A percentile compares a stretch with the other conserved stretches of the same genome.
Evolutionary conservation across 768 basidiomycete genomes (phyloP).

Genomic region (Calocera viscosa): DNA sequence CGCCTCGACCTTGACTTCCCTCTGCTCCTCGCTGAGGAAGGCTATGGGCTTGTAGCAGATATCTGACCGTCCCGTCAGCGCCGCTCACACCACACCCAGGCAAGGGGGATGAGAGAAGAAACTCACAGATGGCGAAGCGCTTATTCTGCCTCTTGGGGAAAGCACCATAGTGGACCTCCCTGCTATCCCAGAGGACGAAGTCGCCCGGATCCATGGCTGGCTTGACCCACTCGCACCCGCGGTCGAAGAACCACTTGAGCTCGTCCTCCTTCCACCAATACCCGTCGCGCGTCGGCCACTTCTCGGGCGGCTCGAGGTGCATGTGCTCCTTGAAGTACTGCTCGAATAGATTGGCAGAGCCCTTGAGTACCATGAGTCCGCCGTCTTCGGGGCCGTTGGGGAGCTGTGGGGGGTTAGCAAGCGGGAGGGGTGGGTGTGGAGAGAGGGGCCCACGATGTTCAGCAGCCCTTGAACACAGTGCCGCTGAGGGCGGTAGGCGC

Average conservation of each 20-base stretch:
- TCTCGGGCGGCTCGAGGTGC: conserved; percentile 18
- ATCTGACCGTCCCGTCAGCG: conserved; percentile 8
- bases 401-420: not conserved
- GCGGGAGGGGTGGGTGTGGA: not conserved
- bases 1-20: conserved; percentile 11
- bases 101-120: not conserved
- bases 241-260: conserved; percentile 23
- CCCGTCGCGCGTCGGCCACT: conserved; percentile 13
- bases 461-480: not conserved
- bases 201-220: conserved; percentile 23
- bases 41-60: conserved; percentile 21
- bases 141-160: conserved; percentile 18
- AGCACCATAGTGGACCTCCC: conserved; percentile 18
- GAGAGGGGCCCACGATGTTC: not conserved
- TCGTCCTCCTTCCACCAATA: conserved; percentile 18
- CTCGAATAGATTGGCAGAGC: conserved; percentile 23
- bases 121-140: conserved; percentile 21
- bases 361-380: conserved; percentile 29
- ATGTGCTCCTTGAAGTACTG: conserved; percentile 24
- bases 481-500: not conserved
- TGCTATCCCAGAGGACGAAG: conserved; percentile 26
- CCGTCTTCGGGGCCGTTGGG: conserved; percentile 29
- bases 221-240: conserved; percentile 24
- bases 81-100: not conserved
- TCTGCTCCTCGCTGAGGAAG: conserved; percentile 19